phyloP scores from a whole-genome alignment of 805 yeast genomes.

The Candida palmyrensis region DNA sequence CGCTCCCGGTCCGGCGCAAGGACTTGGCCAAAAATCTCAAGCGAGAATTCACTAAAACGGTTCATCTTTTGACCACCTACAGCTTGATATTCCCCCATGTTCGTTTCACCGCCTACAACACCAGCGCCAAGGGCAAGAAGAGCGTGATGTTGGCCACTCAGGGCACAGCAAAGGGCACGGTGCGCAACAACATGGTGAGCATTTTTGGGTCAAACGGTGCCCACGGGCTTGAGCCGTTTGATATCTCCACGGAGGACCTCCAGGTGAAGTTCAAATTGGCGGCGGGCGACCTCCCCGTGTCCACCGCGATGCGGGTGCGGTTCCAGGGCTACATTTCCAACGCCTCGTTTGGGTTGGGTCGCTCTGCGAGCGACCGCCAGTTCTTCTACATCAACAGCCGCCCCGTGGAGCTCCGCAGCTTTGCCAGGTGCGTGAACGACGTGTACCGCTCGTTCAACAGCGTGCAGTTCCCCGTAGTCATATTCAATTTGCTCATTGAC shows the following conservation, averaged over 20 bases:
- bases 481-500: conserved; percentile 54
- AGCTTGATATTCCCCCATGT: conserved; percentile 55
- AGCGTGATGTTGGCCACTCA: conserved; percentile 54
- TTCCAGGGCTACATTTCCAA: conserved; percentile 67
- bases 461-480: conserved; percentile 66
- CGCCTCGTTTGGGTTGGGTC: conserved; percentile 73
- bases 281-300: conserved; percentile 6
- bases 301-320: conserved; percentile 17
- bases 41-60: conserved; percentile 68
- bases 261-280: conserved; percentile 17
- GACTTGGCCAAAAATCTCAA: conserved; percentile 64
- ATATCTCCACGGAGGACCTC: conserved; percentile 31
- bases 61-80: conserved; percentile 61
- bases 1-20: conserved; percentile 76
- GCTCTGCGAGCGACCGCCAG: conserved; percentile 72
- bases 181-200: conserved; percentile 51
- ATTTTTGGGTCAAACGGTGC: conserved; percentile 68
- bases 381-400: conserved; percentile 67
- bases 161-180: conserved; percentile 39
- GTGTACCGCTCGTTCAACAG: conserved; percentile 67
- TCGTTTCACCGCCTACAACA: conserved; percentile 57
- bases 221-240: conserved; percentile 51
- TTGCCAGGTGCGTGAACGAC: conserved; percentile 63
- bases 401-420: conserved; percentile 57
- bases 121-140: conserved; percentile 36